Percentiles rank a stretch among this genome's conserved stretches.
phyloP scores from a whole-genome alignment of 176 grass and related monocot genomes.

The Tillandsia leiboldiana region DNA sequence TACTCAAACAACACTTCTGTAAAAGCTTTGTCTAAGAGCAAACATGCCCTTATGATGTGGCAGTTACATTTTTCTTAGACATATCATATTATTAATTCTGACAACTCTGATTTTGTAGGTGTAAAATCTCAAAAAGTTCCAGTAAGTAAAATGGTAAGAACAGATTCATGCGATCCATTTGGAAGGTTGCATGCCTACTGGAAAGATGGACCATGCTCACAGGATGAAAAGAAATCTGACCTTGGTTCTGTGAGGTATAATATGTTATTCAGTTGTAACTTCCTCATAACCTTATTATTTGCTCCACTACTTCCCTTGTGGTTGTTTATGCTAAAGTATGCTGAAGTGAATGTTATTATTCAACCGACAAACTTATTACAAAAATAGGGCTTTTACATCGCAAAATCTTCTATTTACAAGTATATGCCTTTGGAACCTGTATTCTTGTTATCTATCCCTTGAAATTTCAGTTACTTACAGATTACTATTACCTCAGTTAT shows the following conservation, averaged over 20 bases:
- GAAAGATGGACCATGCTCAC: constrained; percentile 46
- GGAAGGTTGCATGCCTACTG: constrained; percentile 84
- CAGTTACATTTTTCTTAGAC: background rate
- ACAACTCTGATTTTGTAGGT: constrained; percentile 30
- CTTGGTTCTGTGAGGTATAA: constrained; percentile 70
- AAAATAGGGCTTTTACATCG: no score
- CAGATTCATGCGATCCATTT: constrained; percentile 66
- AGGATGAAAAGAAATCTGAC: constrained; percentile 61
- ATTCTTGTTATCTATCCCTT: no score
- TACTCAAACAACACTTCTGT: no score
- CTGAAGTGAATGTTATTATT: no score
- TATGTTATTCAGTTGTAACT: constrained; percentile 17
- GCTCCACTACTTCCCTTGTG: background rate
- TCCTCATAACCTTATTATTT: constrained; percentile 1
- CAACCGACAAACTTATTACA: no score
- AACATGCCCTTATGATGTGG: background rate
- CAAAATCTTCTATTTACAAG: no score
- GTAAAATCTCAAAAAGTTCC: constrained; percentile 63
- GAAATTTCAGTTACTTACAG: no score
- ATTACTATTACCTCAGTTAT: no score
- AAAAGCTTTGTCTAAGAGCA: no score
- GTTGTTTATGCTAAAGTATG: background rate
- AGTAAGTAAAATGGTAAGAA: constrained; percentile 79
- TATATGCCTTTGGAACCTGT: no score
- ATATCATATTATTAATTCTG: background rate